Base-by-base conservation (phyloP, 139 green algal genomes). In the Coelastrella sp. region DNA sequence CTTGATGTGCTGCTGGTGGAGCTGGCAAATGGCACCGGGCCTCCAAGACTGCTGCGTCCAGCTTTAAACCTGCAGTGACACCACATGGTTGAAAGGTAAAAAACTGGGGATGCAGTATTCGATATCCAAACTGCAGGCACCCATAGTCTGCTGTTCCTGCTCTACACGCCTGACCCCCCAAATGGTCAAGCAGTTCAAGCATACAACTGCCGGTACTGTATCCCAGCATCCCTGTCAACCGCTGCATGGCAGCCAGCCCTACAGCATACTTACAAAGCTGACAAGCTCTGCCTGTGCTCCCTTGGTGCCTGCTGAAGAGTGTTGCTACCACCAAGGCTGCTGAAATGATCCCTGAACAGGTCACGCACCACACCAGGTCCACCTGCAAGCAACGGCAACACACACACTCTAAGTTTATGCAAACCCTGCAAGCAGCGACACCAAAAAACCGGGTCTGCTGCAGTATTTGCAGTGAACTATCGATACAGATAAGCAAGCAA, bases 321-420 rank as follows among this genome's bases (percentile, higher is more conserved):
- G 17, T 23, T 23, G 16, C 17, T 22, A 32, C 10, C 47, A 16
- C 10, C 86, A 61, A 93, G 86, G 74, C 85, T 87, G 85, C 90
- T 89, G 73, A 95, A 95, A 86, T 95, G 91, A 17, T 90, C 80
- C 80, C 88, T 93, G 83, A 22, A 82, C 20, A 73, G 23, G 47
- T 65, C 65, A 47, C 17, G 23, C 5, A 84, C 73, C 54, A 82
- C 57, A 61, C 10, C 83, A 80, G 22, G 3, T 4, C 68, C 17
- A 76, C 5, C 68, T 76, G 68, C 68, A 76, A 76, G 68, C 32
- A 47, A 47, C 32, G 32, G 32, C 32, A 47, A 47, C 32, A 47
- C 32, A 47, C 32, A 47, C 32, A 47, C 32, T 47, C 32, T 47
- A 47, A 47, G 32, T 47, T 47, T 47, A 47, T 47, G 32, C 32